A percentile compares a stretch with the other conserved stretches of the same genome.
Conservation (phyloP, 2,329 filamentous ascomycete genomes). For the Cladosporium sp. region DNA sequence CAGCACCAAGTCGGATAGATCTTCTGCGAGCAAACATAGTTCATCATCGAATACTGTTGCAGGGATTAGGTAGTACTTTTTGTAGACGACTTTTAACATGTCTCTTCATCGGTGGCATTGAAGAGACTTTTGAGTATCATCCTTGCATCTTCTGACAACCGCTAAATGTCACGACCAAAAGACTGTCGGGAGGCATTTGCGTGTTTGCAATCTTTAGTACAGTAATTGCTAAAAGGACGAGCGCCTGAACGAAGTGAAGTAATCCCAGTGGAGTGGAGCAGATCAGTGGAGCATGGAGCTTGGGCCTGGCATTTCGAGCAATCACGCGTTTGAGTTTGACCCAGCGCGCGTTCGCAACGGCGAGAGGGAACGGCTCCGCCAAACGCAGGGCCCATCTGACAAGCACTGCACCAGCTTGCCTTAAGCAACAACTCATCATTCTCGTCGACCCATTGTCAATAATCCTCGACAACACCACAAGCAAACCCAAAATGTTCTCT, state of each 20-base stretch:
- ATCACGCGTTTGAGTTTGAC: neutral
- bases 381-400: neutral
- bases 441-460: neutral
- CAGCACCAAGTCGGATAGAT: no score
- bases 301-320: neutral
- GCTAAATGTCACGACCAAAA: no score
- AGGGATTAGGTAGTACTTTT: no score
- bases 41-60: no score
- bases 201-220: no score
- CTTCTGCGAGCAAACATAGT: no score
- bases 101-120: no score
- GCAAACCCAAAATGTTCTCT: constrained; percentile 2
- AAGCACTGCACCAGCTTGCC: neutral
- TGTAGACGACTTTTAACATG: no score
- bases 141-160: no score
- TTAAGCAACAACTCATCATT: neutral
- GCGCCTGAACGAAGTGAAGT: neutral
- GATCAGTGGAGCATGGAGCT: neutral
- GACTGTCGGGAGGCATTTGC: no score
- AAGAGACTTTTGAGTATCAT: no score
- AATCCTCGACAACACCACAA: neutral
- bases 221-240: neutral
- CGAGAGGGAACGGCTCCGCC: no score
- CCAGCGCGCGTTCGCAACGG: constrained; percentile 1
- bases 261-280: neutral